Base-by-base conservation (phyloP, 306 rosid species). In the Mimosa pudica region DNA sequence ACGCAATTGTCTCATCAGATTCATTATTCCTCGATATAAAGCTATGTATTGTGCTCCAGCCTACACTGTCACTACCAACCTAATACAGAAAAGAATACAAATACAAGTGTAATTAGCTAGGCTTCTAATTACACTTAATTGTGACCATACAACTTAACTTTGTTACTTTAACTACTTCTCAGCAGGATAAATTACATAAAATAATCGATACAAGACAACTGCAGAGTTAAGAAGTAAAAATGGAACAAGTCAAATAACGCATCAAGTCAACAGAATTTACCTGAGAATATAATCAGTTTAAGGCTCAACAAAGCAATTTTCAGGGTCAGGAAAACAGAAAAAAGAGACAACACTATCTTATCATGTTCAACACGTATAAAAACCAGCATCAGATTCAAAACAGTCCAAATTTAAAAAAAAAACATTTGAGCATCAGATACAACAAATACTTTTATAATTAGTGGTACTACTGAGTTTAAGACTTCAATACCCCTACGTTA, bases 61-160 rank as follows among this genome's bases (percentile, higher is more conserved):
- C 98, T 80, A 73, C 86, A 65, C 80, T 30, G 66, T 95, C 93
- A 87, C 88, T 92, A 70, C 98, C 98, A 70, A 89, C 97, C 98
- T 94, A 68, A 35, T 46, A 62, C 16, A 81, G 33, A 70, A 13
- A 55, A 80, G 16, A 84, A 5, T 60, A 71, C 82, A 1, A 58
- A 71, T 64, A 24, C 36, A 70, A 67, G 60, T 67, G 51, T 17
- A 55, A 67, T 35, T 9, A 81, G 9, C 48, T 13, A 17, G 45
- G 17, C 3, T 68, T 24, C 16, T 44, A 41, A 71, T 47, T 24
- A 70, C 20, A 33, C 2, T 20, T 7, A 1, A 18, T 68, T 11
- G 18, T 16, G 46, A 10, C 38, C 12, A n/a, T 17, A 38, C 38
- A 30, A 38, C 1, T 38, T 38, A 35, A 38, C 17, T 17, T 16